Base-by-base conservation (phyloP, 23 red algal species). In the Gracilariopsis chorda region DNA sequence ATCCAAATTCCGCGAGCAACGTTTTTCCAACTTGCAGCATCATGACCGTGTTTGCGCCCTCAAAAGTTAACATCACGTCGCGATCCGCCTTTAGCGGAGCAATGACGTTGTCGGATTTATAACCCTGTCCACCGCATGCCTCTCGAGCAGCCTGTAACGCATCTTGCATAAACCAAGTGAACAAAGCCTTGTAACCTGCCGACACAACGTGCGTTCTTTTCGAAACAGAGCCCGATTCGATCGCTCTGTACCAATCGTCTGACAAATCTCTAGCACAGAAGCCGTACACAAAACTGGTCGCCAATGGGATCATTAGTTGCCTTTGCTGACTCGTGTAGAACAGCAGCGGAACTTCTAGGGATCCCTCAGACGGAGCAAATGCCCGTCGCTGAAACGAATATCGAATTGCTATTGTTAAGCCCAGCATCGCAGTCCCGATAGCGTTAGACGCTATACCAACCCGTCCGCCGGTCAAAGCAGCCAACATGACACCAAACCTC, bases 31-130 rank as follows among this genome's bases (percentile, higher is more conserved):
- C 96, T 60, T 93, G 93, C 40, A 95, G 93, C 68, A 95, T 36
- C 52, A 98, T 84, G 7, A 98, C 96, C 25, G 48, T 59, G 83
- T 98, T 98, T 35, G 82, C 92, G 20, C 96, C 96, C 36, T 98
- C 96, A 80, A 95, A 98, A 25, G 93, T 98, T 12, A 94, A 40
- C 59, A 82, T 90, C 20, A 98, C 93, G 64, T 98, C 94, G 20
- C 77, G 83, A 76, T 90, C 86, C 32, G 73, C 77, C 47, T 91
- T 93, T 84, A 98, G 28, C 19, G 63, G 67, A 9, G 82, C 96
- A 35, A 98, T 98, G 33, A 79, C 57, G 57, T 98, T 95, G 4
- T 95, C 93, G 13, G 75, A 67, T 52, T 85, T 88, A 48, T 95
- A 96, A 3, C 93, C 96, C 56, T 93, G 88, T 32, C 96, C 96